Conservation (phyloP, 805 yeast species). For the Hanseniaspora clermontiae region DNA sequence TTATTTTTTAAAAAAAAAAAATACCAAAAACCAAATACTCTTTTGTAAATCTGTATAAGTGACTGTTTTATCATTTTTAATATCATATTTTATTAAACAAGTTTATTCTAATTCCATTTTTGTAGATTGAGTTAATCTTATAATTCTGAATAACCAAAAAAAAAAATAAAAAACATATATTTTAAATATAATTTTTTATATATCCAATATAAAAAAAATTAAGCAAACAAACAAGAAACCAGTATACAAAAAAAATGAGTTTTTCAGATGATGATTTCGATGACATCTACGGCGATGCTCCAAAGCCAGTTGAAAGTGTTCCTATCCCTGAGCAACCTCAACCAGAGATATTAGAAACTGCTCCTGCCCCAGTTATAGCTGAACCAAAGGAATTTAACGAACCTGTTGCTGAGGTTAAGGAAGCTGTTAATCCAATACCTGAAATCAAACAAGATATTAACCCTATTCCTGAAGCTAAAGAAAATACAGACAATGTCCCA, state of each 20-base stretch:
- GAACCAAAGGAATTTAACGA: slow-evolving; percentile 19
- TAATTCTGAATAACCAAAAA: background rate
- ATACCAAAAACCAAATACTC: background rate
- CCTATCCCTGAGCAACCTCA: slow-evolving; percentile 3
- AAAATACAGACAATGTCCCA: slow-evolving; percentile 15
- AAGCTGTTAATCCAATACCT: slow-evolving; percentile 1
- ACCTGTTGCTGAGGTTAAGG: slow-evolving; percentile 19
- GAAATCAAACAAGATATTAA: background rate
- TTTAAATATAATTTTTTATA: background rate
- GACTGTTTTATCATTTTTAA: background rate
- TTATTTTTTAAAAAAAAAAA: too few species aligned
- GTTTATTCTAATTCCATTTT: background rate
- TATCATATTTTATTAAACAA: too few species aligned
- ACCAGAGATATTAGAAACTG: slow-evolving; percentile 15
- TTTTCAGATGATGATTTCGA: slow-evolving; percentile 83
- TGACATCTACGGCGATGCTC: slow-evolving; percentile 53
- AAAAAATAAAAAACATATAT: background rate
- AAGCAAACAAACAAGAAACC: background rate
- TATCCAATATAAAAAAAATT: background rate
- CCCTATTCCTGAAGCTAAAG: background rate
- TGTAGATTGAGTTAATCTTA: background rate
- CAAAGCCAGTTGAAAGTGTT: slow-evolving; percentile 15
- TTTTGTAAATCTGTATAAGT: background rate
- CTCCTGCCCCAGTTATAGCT: slow-evolving; percentile 17
- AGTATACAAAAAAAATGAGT: slow-evolving; percentile 34